Evolutionary conservation across 2,329 filamentous ascomycete species (phyloP).

Genomic region (Botryotinia convoluta): DNA sequence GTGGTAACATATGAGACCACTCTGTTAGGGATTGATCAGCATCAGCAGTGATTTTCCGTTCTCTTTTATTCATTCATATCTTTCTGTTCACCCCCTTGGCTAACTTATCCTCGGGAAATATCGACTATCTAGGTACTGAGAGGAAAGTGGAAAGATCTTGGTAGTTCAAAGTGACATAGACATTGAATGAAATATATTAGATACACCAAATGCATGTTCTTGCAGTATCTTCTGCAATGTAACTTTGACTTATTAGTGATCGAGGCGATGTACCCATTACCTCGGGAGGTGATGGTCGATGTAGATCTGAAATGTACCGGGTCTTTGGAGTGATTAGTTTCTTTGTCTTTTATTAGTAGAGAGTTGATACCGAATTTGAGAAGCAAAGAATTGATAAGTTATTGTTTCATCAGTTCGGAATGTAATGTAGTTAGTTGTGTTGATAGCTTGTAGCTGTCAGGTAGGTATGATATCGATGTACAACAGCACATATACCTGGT

Average conservation of each 20-base stretch:
- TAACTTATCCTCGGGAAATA: neutral
- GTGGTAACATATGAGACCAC: neutral
- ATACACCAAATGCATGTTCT: neutral
- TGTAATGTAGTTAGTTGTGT: neutral
- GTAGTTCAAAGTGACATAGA: neutral
- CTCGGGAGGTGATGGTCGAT: neutral
- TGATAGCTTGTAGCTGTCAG: neutral
- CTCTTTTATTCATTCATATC: neutral
- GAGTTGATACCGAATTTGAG: too few species aligned
- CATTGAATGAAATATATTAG: neutral
- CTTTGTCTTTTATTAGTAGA: too few species aligned
- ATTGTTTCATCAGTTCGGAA: neutral
- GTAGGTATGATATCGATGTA: neutral
- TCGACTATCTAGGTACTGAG: neutral
- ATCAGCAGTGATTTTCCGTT: neutral
- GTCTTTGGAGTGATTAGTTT: neutral
- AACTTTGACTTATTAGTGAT: neutral
- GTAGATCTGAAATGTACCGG: neutral
- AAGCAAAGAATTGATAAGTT: neutral
- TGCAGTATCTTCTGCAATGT: conserved; percentile 1
- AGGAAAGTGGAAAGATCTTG: neutral
- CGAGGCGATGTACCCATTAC: neutral
- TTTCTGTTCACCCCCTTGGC: neutral
- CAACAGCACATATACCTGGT: neutral
- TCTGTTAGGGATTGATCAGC: neutral